Evolutionary conservation across 2,329 filamentous ascomycete species (phyloP).

Genomic region (Venturia aucupariae): DNA sequence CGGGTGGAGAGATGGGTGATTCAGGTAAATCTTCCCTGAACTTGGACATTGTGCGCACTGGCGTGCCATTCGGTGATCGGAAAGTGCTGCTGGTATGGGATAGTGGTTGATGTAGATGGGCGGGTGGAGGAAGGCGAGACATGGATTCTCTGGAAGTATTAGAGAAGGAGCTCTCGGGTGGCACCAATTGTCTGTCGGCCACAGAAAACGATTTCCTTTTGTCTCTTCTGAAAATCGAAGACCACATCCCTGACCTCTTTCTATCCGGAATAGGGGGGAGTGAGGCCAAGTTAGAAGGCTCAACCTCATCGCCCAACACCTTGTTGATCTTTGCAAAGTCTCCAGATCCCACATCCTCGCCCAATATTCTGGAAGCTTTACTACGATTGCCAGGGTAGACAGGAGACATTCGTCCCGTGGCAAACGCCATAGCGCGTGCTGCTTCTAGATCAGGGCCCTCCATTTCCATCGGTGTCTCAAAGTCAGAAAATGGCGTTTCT

Average conservation of each 20-base stretch:
- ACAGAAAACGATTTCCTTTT: slow-evolving; percentile 42
- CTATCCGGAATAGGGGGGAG: slow-evolving; percentile 15
- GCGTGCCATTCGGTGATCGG: slow-evolving; percentile 46
- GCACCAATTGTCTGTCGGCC: slow-evolving; percentile 39
- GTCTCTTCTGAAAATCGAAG: slow-evolving; percentile 63
- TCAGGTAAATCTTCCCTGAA: slow-evolving; percentile 91
- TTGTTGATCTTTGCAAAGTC: slow-evolving; percentile 5
- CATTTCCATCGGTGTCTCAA: slow-evolving; percentile 8
- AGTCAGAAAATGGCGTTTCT: slow-evolving; percentile 9
- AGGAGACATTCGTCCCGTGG: neutral
- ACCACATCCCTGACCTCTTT: slow-evolving; percentile 32
- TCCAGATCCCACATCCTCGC: slow-evolving; percentile 5
- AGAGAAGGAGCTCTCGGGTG: slow-evolving; percentile 66
- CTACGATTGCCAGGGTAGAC: slow-evolving; percentile 10
- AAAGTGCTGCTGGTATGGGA: slow-evolving; percentile 22
- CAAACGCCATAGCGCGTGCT: neutral
- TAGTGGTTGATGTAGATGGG: slow-evolving; percentile 34
- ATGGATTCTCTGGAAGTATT: slow-evolving; percentile 90
- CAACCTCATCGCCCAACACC: slow-evolving; percentile 3
- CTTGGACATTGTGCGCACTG: slow-evolving; percentile 76
- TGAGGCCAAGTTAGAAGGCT: neutral
- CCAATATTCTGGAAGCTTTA: slow-evolving; percentile 10
- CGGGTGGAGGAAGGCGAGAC: slow-evolving; percentile 44
- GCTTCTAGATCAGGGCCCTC: neutral
- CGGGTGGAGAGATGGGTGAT: slow-evolving; percentile 73